phyloP scores from a whole-genome alignment of 1,139 yeast genomes.

The Geotrichum australiense region DNA sequence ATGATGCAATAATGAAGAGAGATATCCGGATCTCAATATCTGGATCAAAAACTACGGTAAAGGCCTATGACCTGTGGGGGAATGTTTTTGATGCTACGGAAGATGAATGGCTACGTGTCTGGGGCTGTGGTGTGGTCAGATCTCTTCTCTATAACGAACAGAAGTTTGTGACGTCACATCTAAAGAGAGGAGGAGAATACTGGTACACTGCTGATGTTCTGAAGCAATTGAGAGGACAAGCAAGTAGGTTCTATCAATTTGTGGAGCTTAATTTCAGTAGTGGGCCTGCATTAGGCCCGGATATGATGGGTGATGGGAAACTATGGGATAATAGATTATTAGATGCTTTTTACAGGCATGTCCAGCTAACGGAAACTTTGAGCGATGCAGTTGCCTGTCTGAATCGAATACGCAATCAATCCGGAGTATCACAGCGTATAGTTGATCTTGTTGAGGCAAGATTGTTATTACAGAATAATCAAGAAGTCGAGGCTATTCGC shows the following conservation, averaged over 20 bases:
- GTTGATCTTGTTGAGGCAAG: slow-evolving; percentile 44
- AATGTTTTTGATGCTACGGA: slow-evolving; percentile 16
- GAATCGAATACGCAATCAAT: slow-evolving; percentile 39
- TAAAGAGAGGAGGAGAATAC: slow-evolving; percentile 39
- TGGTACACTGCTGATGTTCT: slow-evolving; percentile 65
- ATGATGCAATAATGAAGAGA: background rate
- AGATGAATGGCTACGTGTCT: slow-evolving; percentile 78
- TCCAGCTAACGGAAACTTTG: slow-evolving; percentile 58
- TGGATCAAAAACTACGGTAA: background rate
- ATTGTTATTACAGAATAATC: slow-evolving; percentile 56
- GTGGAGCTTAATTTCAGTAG: slow-evolving; percentile 58
- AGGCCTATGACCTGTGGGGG: background rate
- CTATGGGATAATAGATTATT: slow-evolving; percentile 64
- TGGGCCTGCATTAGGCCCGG: slow-evolving; percentile 59
- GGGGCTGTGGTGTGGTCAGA: slow-evolving; percentile 55
- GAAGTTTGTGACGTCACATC: slow-evolving; percentile 49
- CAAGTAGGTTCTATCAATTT: slow-evolving; percentile 50
- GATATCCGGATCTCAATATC: background rate
- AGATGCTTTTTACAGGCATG: slow-evolving; percentile 60
- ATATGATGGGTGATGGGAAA: slow-evolving; percentile 56
- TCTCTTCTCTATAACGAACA: slow-evolving; percentile 63
- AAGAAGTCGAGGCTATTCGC: slow-evolving; percentile 72
- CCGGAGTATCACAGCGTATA: slow-evolving; percentile 40
- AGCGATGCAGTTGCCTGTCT: slow-evolving; percentile 52
- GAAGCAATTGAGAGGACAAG: slow-evolving; percentile 29